Conservation (phyloP, 192 early-diverging fungal genomes). For the Thoreauomyces humboldtii region DNA sequence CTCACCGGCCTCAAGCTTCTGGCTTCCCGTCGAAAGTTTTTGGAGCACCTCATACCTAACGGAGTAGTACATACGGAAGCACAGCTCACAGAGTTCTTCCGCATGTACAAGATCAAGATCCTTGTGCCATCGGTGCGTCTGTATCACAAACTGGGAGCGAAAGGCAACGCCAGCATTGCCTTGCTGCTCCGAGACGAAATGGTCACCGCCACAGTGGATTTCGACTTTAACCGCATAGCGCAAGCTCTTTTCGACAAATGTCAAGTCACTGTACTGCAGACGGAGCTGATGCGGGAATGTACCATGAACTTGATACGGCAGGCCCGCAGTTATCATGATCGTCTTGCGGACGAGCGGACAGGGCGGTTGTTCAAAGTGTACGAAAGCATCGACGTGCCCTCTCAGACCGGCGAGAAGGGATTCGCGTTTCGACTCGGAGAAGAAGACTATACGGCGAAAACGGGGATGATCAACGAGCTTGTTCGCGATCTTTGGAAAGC, state of each 20-base stretch:
- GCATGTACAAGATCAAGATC: conserved; percentile 47
- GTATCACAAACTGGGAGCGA: conserved; percentile 47
- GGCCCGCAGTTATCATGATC: conserved; percentile 37
- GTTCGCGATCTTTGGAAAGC: conserved; percentile 44
- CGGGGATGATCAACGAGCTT: conserved; percentile 45
- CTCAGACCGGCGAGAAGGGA: conserved; percentile 28
- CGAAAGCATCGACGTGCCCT: conserved; percentile 39
- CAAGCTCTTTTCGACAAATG: conserved; percentile 50
- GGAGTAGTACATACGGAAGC: conserved; percentile 29
- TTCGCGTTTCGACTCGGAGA: conserved; percentile 45
- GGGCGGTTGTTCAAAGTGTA: conserved; percentile 50
- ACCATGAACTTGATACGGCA: conserved; percentile 35
- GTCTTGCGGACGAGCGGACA: conserved; percentile 48
- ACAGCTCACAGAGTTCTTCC: conserved; percentile 39
- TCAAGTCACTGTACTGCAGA: conserved; percentile 43
- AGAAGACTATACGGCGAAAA: conserved; percentile 47
- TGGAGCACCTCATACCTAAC: conserved; percentile 14
- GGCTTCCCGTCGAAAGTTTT: conserved; percentile 38
- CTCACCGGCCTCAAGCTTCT: conserved; percentile 37
- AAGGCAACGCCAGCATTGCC: conserved; percentile 43
- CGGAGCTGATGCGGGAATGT: conserved; percentile 43
- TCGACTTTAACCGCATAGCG: conserved; percentile 48
- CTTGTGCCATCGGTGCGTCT: conserved; percentile 43
- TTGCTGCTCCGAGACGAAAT: conserved; percentile 44
- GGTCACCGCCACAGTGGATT: conserved; percentile 40